phyloP scores from a whole-genome alignment of 148 eudicot species.

The Nepenthes gracilis region DNA sequence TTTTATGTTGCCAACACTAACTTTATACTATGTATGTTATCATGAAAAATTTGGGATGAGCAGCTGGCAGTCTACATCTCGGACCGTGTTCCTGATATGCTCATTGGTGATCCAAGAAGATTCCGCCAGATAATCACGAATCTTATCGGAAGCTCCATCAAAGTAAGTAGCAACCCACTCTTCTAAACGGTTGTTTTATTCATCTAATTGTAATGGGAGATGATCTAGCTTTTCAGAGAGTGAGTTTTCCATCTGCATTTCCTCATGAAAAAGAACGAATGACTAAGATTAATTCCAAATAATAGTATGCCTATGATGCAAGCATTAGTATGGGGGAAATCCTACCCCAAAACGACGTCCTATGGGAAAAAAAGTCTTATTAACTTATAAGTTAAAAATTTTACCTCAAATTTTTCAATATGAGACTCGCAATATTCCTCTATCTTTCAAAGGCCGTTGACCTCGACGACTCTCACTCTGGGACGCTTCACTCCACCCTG shows the following conservation, averaged over 20 bases:
- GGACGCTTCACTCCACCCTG: too few relatives aligned
- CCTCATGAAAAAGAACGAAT: neutral
- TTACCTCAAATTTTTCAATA: too few relatives aligned
- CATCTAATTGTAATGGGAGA: neutral
- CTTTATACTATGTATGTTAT: neutral
- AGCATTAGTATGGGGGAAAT: too few relatives aligned
- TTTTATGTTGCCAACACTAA: neutral
- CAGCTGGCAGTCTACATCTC: conserved; percentile 62
- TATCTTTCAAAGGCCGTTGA: too few relatives aligned
- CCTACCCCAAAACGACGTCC: too few relatives aligned
- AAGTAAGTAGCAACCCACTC: conserved; percentile 21
- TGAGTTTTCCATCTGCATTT: neutral
- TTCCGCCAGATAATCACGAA: conserved; percentile 60
- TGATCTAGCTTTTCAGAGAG: neutral
- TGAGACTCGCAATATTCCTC: too few relatives aligned
- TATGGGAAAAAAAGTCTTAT: too few relatives aligned
- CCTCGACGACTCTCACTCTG: too few relatives aligned
- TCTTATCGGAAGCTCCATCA: conserved; percentile 59
- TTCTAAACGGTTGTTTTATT: neutral
- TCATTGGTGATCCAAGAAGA: conserved; percentile 62
- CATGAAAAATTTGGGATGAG: conserved; percentile 1
- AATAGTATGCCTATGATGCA: too few relatives aligned
- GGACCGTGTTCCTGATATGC: conserved; percentile 34
- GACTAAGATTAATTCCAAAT: too few relatives aligned
- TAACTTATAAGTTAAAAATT: too few relatives aligned